Conservation (phyloP, 768 basidiomycete species). For the Boletus insuetus region DNA sequence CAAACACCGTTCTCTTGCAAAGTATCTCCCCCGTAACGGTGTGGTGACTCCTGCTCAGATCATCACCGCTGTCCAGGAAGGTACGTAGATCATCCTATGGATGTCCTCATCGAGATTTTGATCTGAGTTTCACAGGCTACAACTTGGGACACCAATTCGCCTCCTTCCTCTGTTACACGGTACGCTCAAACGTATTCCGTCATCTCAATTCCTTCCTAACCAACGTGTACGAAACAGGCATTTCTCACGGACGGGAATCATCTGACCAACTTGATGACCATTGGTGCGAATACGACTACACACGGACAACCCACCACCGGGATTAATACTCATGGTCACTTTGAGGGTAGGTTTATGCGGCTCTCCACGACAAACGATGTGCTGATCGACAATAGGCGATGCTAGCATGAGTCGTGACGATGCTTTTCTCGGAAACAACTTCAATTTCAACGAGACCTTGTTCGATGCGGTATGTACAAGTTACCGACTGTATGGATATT, state of each 20-base stretch:
- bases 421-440: slow-evolving; percentile 20
- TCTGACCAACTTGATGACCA: slow-evolving; percentile 25
- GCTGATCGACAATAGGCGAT: background rate
- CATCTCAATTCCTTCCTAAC: background rate
- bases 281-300: slow-evolving; percentile 19
- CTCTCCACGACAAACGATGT: background rate
- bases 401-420: slow-evolving; percentile 19
- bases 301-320: slow-evolving; percentile 5
- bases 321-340: slow-evolving; percentile 19
- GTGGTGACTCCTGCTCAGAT: slow-evolving; percentile 20
- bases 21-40: slow-evolving; percentile 18
- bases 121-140: slow-evolving; percentile 10
- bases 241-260: slow-evolving; percentile 27
- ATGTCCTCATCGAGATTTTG: background rate
- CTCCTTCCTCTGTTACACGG: slow-evolving; percentile 14
- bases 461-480: slow-evolving; percentile 11
- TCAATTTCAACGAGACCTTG: slow-evolving; percentile 22
- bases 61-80: slow-evolving; percentile 22
- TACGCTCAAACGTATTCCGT: background rate
- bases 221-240: background rate
- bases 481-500: background rate
- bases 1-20: background rate
- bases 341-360: slow-evolving; percentile 10
- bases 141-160: slow-evolving; percentile 21
- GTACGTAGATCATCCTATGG: background rate